Evolutionary conservation across 805 yeast species (phyloP).

Genomic region (Saccharomyces mikatae): DNA sequence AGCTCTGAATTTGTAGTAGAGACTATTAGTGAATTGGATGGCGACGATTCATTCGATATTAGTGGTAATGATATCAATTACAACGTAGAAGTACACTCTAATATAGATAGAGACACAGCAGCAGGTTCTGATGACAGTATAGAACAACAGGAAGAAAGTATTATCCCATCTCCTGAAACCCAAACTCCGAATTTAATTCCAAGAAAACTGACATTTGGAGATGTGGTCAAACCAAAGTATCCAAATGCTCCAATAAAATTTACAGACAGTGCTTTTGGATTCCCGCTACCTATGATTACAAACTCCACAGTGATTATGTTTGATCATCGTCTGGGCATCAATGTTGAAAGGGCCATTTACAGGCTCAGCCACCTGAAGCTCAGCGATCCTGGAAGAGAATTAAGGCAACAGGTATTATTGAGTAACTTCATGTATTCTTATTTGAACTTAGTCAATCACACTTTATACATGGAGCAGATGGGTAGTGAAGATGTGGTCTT

Average conservation of each 20-base stretch:
- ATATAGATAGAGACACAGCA: background rate
- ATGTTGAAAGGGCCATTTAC: slow-evolving; percentile 93
- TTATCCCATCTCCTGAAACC: background rate
- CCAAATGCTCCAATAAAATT: slow-evolving; percentile 53
- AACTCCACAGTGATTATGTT: slow-evolving; percentile 71
- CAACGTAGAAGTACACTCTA: background rate
- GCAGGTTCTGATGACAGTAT: background rate
- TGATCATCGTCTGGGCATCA: slow-evolving; percentile 83
- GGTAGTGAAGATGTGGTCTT: slow-evolving; percentile 15
- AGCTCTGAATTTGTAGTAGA: slow-evolving; percentile 8
- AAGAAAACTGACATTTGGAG: slow-evolving; percentile 30
- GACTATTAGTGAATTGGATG: slow-evolving; percentile 15
- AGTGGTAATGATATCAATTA: slow-evolving; percentile 4
- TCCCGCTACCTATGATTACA: slow-evolving; percentile 76
- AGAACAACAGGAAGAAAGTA: slow-evolving; percentile 5
- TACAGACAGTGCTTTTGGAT: slow-evolving; percentile 80
- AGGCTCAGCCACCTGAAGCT: slow-evolving; percentile 85
- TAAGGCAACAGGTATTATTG: slow-evolving; percentile 83
- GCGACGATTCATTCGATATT: slow-evolving; percentile 18
- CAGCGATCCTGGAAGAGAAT: slow-evolving; percentile 86
- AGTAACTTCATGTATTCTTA: slow-evolving; percentile 98
- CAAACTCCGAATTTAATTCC: slow-evolving; percentile 17
- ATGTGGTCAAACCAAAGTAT: slow-evolving; percentile 30
- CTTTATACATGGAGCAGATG: slow-evolving; percentile 63
- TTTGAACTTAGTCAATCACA: slow-evolving; percentile 88